Evolutionary conservation across 2,329 filamentous ascomycete genomes (phyloP), one percentile per base, ranked within the genome.

Genomic region (Aspergillus japonicus): DNA sequence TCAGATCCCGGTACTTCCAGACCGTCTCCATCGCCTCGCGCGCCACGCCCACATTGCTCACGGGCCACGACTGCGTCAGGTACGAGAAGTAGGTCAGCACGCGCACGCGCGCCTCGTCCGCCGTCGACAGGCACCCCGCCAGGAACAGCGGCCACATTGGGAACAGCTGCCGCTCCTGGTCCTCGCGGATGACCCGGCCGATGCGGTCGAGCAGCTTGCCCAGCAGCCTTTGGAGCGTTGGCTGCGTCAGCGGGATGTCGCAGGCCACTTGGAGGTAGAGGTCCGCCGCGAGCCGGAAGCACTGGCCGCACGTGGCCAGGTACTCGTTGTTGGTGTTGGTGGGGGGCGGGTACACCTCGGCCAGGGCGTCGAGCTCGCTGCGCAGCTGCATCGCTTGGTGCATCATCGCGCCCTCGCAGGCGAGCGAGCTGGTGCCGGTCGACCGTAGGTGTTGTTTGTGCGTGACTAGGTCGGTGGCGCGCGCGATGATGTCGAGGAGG

Each of bases 61-160:
- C 52, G 3, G 52, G 52, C 52, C 52, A 54, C 14, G 52, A 47
- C 16, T 54, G 39, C 6, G 52, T 26, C 10, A 54, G 52, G 33
- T 54, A 54, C 2, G 52, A 47, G n/a, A 54, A 54, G 29, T 54
- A 54, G 4, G 39, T 47, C 21, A 54, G 39, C 8, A 54, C 52
- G 23, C 52, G 52, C 12, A n/a, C 52, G 14, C 52, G 39, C 6
- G 47, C 52, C 16, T 33, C 39, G 4, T 54, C 52, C 39, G 52
- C 14, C 8, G 52, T 47, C 12, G 52, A 54, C 16, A 47, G n/a
- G 29, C 52, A 54, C 0, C 52, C 52, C 2, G 52, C 52, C 39
- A 54, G 24, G 14, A 54, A 54, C 11, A 54, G 42, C 19, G 52
- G 52, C 52, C 52, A 54, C 52, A 54, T 54, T 4, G 52, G 52